Percentiles rank a stretch among this genome's conserved stretches.
These are phyloP conservation scores for Phanerochaete sordida DNA, from an alignment of 768 basidiomycete genomes.

Conservation along the genomic window DNA sequence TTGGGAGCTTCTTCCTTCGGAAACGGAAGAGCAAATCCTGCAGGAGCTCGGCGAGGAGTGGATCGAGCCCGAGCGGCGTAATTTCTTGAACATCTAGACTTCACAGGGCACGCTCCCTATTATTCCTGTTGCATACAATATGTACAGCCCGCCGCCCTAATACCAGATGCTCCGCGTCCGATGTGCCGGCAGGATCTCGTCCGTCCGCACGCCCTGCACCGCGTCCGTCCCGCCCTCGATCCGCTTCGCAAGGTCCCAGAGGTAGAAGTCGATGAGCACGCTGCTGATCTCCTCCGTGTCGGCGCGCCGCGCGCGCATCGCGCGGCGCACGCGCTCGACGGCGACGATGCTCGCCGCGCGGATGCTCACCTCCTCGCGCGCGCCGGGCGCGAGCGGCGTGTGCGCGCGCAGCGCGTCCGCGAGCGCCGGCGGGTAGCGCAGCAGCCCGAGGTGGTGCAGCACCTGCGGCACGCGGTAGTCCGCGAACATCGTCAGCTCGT, in stretches of 20 bases:
- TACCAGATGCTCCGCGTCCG: conserved; percentile 87
- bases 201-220: conserved; percentile 53
- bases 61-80: conserved; percentile 36
- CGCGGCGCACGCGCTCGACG: conserved; percentile 65
- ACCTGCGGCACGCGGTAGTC: conserved; percentile 93
- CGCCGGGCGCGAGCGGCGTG: conserved; percentile 48
- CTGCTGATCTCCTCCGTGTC: conserved; percentile 46
- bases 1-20: conserved; percentile 44
- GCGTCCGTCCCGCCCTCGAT: conserved; percentile 60
- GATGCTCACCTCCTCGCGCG: conserved; percentile 70
- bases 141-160: conserved; percentile 30
- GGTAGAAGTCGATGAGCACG: conserved; percentile 86
- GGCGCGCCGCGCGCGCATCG: conserved; percentile 17
- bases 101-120: not conserved
- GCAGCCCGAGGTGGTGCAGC: conserved; percentile 75
- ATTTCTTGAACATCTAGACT: conserved; percentile 23
- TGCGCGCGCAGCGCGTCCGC: conserved; percentile 45
- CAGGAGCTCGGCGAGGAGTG: conserved; percentile 40
- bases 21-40: conserved; percentile 45
- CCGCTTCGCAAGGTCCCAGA: conserved; percentile 85
- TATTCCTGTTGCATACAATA: no score
- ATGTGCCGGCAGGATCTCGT: conserved; percentile 64
- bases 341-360: conserved; percentile 78
- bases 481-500: conserved; percentile 87
- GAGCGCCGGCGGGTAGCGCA: conserved; percentile 66